Conservation (phyloP, 1,284 basidiomycete species). For the Apiotrichum sp. region DNA sequence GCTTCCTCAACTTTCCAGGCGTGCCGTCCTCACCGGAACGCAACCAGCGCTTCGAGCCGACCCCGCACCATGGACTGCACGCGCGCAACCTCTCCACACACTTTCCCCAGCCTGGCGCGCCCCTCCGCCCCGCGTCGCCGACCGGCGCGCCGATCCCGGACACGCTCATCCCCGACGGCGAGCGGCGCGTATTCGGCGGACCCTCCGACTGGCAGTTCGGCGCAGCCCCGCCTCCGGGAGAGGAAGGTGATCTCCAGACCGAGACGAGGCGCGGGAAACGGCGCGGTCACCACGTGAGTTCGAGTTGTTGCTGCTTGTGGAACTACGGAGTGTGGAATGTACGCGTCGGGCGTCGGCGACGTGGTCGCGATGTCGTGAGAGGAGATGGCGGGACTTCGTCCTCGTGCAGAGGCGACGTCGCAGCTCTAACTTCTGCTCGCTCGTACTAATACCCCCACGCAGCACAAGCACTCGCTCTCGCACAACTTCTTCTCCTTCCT, state of each 20-base stretch:
- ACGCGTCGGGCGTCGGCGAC: no score
- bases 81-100: constrained; percentile 84
- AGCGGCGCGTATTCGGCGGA: constrained; percentile 27
- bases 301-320: no score
- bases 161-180: constrained; percentile 17
- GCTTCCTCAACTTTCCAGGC: not conserved
- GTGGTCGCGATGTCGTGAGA: no score
- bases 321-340: no score
- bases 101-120: constrained; percentile 71
- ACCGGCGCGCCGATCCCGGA: constrained; percentile 12
- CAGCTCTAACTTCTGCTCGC: no score
- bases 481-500: constrained; percentile 90
- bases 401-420: no score
- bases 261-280: constrained; percentile 50
- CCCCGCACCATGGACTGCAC: constrained; percentile 55
- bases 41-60: constrained; percentile 27
- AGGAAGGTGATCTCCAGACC: constrained; percentile 7
- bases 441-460: not conserved
- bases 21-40: not conserved
- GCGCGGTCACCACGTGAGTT: constrained; percentile 64
- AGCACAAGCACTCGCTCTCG: constrained; percentile 84
- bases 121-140: constrained; percentile 26
- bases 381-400: no score
- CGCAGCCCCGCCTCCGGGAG: constrained; percentile 15
- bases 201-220: constrained; percentile 30